Evolutionary conservation across 495 filamentous ascomycete species (phyloP).

Genomic region (Terfezia boudieri): DNA sequence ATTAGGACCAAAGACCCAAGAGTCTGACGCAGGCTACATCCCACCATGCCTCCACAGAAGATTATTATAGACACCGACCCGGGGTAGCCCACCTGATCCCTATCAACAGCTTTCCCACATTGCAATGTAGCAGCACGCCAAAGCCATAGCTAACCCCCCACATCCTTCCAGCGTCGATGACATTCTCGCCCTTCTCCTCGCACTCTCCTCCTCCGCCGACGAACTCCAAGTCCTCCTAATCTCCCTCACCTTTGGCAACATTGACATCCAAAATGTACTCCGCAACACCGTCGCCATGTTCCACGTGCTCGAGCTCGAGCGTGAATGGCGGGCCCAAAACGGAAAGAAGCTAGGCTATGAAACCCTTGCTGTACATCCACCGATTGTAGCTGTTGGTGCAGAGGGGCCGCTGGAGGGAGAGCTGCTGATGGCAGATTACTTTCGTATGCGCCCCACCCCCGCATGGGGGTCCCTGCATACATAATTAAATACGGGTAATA

Average conservation of each 20-base stretch:
- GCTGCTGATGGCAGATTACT: constrained; percentile 66
- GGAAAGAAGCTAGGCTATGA: constrained; percentile 45
- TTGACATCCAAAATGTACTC: constrained; percentile 58
- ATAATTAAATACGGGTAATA: background rate
- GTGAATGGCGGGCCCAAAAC: constrained; percentile 51
- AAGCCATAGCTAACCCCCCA: background rate
- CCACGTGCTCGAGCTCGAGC: constrained; percentile 76
- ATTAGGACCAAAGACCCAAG: no score
- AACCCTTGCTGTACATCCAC: constrained; percentile 35
- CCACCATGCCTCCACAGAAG: constrained; percentile 25
- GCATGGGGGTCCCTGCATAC: background rate
- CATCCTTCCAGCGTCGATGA: constrained; percentile 57
- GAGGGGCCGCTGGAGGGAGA: constrained; percentile 68
- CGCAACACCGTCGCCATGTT: constrained; percentile 82
- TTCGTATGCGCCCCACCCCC: constrained; percentile 38
- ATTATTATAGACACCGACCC: constrained; percentile 94
- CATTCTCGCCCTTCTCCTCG: constrained; percentile 63
- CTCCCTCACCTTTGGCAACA: constrained; percentile 82
- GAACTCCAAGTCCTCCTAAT: constrained; percentile 73
- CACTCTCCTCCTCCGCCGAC: constrained; percentile 57
- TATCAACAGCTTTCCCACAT: no score
- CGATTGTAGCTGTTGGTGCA: constrained; percentile 68
- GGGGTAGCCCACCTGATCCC: constrained; percentile 20
- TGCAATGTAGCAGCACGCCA: no score
- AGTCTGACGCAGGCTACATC: no score